Conservation (phyloP, 345 rosid genomes). For the Psidium friedrichsthalianum region DNA sequence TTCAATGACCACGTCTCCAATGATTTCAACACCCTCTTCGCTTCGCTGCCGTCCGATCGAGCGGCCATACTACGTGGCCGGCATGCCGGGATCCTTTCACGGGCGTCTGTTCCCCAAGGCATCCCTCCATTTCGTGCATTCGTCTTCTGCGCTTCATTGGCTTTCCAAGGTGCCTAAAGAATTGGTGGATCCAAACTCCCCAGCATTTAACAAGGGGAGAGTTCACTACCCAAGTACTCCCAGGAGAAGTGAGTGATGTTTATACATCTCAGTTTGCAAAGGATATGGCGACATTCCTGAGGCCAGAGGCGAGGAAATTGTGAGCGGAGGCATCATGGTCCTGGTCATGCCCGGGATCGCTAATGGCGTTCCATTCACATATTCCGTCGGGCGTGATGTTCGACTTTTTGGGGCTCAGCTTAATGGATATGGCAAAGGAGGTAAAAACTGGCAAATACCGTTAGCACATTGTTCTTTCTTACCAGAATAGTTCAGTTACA, state of each 20-base stretch:
- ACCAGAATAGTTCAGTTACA: neutral
- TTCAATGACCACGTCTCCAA: constrained; percentile 26
- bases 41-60: constrained; percentile 9
- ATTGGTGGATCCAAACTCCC: constrained; percentile 18
- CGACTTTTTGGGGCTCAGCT: constrained; percentile 12
- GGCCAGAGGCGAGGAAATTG: constrained; percentile 27
- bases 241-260: constrained; percentile 20
- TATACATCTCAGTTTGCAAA: constrained; percentile 22
- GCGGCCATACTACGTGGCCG: neutral
- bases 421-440: constrained; percentile 24
- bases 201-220: constrained; percentile 37
- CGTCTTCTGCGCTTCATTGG: constrained; percentile 33
- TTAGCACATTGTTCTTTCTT: neutral
- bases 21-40: constrained; percentile 41
- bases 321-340: constrained; percentile 26
- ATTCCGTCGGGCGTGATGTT: constrained; percentile 11
- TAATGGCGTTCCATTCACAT: constrained; percentile 16
- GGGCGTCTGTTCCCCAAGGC: neutral
- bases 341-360: constrained; percentile 16
- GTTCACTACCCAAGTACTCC: constrained; percentile 19
- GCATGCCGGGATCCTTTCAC: neutral
- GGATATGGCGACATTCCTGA: constrained; percentile 27
- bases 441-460: neutral
- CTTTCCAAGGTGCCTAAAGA: constrained; percentile 28
- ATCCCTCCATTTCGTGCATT: neutral